phyloP scores from a whole-genome alignment of 2,329 filamentous ascomycete species.

The Grosmannia huntii region DNA sequence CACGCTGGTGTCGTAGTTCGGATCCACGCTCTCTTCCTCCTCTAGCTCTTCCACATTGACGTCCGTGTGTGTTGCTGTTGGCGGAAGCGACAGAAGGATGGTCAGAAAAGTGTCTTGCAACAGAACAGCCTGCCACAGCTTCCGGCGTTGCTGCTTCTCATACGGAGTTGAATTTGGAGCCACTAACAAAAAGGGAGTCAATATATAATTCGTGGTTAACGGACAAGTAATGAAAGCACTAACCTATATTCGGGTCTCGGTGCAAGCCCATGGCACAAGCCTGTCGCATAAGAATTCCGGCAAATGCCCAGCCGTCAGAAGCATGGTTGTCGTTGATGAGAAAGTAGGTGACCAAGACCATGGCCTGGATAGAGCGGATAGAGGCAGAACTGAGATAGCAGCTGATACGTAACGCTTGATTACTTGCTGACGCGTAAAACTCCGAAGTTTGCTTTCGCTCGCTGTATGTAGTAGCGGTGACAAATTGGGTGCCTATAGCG shows the following conservation, averaged over 20 bases:
- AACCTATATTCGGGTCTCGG: conserved; percentile 62
- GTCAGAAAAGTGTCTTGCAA: conserved; percentile 74
- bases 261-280: conserved; percentile 73
- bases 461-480: conserved; percentile 41
- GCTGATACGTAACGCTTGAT: conserved; percentile 62
- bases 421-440: conserved; percentile 69
- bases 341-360: conserved; percentile 74
- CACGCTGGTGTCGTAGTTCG: conserved; percentile 45
- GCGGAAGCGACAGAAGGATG: conserved; percentile 63
- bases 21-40: conserved; percentile 31
- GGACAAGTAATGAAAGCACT: conserved; percentile 6
- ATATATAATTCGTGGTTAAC: neutral
- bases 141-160: conserved; percentile 67
- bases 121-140: conserved; percentile 71
- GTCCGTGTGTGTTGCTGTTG: conserved; percentile 67
- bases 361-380: conserved; percentile 61
- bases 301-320: conserved; percentile 72
- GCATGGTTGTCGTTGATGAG: conserved; percentile 79
- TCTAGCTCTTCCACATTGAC: conserved; percentile 65
- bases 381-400: conserved; percentile 67
- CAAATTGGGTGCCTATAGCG: conserved; percentile 67
- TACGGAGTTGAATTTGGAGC: conserved; percentile 52
- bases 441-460: conserved; percentile 66
- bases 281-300: conserved; percentile 63
- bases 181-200: conserved; percentile 22